Base-by-base conservation (phyloP, 2,329 filamentous ascomycete genomes). In the Colletotrichum sp. region DNA sequence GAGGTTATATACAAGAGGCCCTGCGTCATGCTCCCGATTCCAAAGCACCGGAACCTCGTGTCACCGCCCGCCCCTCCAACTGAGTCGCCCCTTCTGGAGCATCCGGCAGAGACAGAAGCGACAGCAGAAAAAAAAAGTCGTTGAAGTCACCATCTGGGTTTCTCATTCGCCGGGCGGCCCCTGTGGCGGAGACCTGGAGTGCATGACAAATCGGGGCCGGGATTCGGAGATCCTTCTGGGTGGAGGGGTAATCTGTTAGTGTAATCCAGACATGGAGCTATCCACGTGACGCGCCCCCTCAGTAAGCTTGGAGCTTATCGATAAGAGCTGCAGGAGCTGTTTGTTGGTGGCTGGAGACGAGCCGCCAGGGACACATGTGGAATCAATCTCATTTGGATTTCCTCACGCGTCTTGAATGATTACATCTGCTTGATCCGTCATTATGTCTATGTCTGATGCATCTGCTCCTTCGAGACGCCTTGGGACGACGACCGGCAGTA, bases 191-290 rank as follows among this genome's bases (percentile, higher is more conserved):
- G 66, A 71, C 67, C n/a, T 74, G 61, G 71, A 71, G 68, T 74
- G 52, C 71, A 74, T 74, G 72, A 74, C 72, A 71, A 71, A 74
- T 74, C 68, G 68, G 72, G 28, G 34, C 34, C 43, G 59, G 58
- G 59, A 38, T 58, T 74, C 71, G 72, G 68, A 74, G 61, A 66
- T 64, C 58, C 12, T 64, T 52, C 43, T 7, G 10, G 0, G 43
- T 48, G 43, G 43, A 48, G 43, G 43, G 43, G 43, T 48, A 48
- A 48, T 48, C 43, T 21, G 18, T n/a, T 48, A 48, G n/a, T 0
- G 43, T 52, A 21, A 52, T 52, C 43, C 1, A 26, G 26, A 1
- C 43, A 48, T 12, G 43, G 18, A 52, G 43, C 43, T 4, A 13
- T 52, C 43, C 43, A 52, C 43, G 43, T 52, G 43, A 52, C 10